Percentiles rank a stretch among this genome's conserved stretches.
Conservation (phyloP, 805 yeast genomes). For the Candida schatavii region DNA sequence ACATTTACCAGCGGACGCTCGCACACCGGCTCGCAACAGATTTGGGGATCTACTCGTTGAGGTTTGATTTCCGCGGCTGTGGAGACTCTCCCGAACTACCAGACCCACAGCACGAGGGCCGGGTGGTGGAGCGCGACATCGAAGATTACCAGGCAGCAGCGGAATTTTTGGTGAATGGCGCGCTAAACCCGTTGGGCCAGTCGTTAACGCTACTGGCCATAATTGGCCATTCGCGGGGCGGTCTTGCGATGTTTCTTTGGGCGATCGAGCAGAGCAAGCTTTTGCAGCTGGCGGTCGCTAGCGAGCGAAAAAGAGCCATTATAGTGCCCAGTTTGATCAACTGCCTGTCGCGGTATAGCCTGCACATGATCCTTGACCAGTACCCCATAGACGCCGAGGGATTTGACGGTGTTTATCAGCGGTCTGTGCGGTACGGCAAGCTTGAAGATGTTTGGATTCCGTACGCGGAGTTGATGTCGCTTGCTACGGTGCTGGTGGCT, state of each 20-base stretch:
- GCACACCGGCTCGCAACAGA: constrained; percentile 59
- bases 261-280: constrained; percentile 45
- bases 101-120: constrained; percentile 38
- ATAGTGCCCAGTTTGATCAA: constrained; percentile 67
- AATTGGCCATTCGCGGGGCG: constrained; percentile 80
- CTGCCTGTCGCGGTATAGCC: constrained; percentile 67
- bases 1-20: constrained; percentile 64
- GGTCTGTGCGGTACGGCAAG: constrained; percentile 48
- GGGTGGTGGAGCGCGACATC: constrained; percentile 61
- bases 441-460: constrained; percentile 43
- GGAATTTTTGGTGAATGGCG: constrained; percentile 26
- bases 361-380: constrained; percentile 44
- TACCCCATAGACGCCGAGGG: constrained; percentile 23
- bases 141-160: constrained; percentile 56
- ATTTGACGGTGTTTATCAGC: constrained; percentile 16
- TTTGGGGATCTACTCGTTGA: constrained; percentile 60
- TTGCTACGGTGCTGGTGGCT: constrained; percentile 47
- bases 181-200: constrained; percentile 35
- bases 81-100: constrained; percentile 66
- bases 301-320: constrained; percentile 27
- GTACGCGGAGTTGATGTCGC: constrained; percentile 47
- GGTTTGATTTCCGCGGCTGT: constrained; percentile 85
- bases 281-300: constrained; percentile 15
- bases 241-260: constrained; percentile 73
- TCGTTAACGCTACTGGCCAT: constrained; percentile 52